phyloP scores from a whole-genome alignment of 352 stramenopile species.

The Phytophthora agathidicida region DNA sequence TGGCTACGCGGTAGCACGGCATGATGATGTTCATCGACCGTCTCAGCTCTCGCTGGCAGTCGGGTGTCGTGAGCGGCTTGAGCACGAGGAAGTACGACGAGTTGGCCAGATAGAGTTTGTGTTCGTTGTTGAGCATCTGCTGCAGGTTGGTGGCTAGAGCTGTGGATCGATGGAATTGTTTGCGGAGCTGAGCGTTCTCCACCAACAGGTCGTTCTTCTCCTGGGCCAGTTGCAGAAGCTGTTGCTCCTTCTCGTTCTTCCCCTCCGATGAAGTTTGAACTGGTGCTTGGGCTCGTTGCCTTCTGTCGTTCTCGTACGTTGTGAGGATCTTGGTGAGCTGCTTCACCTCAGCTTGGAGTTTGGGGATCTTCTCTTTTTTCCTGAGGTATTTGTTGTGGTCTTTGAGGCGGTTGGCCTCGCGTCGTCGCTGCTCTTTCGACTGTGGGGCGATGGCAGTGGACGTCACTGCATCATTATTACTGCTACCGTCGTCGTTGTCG shows the following conservation, averaged over 20 bases:
- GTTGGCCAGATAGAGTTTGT: conserved; percentile 37
- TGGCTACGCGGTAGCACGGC: conserved; percentile 7
- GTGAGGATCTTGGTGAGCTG: conserved; percentile 21
- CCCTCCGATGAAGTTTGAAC: not conserved
- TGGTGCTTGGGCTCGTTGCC: not conserved
- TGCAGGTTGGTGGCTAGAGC: conserved; percentile 17
- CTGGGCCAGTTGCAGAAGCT: conserved; percentile 18
- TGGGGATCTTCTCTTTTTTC: conserved; percentile 36
- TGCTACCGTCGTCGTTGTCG: not conserved
- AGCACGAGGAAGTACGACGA: conserved; percentile 38
- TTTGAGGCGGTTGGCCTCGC: conserved; percentile 26
- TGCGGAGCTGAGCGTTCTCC: conserved; percentile 35
- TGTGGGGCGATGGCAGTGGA: not conserved
- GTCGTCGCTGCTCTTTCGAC: conserved; percentile 28
- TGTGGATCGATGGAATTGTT: conserved; percentile 24
- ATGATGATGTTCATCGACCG: conserved; percentile 19
- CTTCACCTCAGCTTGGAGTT: conserved; percentile 24
- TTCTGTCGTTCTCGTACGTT: conserved; percentile 12
- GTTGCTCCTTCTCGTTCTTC: conserved; percentile 12
- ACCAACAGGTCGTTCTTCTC: conserved; percentile 28
- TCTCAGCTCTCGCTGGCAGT: conserved; percentile 23
- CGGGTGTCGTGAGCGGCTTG: conserved; percentile 27
- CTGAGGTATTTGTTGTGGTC: conserved; percentile 39
- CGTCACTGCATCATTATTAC: not conserved
- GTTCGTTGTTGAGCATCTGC: conserved; percentile 37